phyloP scores from a whole-genome alignment of 176 grass and related monocot genomes.

The Oryza meridionalis region DNA sequence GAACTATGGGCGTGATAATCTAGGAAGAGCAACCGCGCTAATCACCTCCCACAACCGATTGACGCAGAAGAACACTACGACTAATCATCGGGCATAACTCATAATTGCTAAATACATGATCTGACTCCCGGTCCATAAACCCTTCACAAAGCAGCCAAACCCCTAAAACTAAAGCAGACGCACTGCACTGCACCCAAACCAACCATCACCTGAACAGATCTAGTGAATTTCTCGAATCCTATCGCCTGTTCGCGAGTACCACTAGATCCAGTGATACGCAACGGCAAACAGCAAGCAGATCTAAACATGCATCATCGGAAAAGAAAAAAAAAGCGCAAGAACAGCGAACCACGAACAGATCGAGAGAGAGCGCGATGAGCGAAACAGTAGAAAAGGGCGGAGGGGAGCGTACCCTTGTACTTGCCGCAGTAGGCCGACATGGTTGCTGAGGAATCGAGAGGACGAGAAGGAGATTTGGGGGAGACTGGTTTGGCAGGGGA shows the following conservation, averaged over 20 bases:
- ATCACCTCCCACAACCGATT: not conserved
- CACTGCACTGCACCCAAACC: not conserved
- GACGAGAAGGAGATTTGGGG: not conserved
- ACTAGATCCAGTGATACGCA: slow-evolving; percentile 1
- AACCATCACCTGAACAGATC: not conserved
- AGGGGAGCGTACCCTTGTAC: slow-evolving; percentile 61
- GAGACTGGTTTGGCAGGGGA: not conserved
- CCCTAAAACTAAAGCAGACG: not conserved
- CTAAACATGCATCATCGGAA: not conserved
- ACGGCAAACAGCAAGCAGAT: slow-evolving; percentile 31
- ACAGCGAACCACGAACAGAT: not conserved
- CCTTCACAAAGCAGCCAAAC: not conserved
- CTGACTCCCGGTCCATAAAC: not conserved
- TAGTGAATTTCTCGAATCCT: not conserved
- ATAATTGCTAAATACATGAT: not conserved
- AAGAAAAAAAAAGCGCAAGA: not conserved
- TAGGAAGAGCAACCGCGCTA: not conserved
- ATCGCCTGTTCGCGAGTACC: not conserved
- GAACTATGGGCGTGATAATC: not conserved
- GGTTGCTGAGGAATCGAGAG: not conserved
- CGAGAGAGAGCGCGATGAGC: not conserved
- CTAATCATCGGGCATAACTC: not conserved
- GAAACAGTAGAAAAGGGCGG: not conserved
- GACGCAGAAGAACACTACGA: not conserved
- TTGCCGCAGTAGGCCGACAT: slow-evolving; percentile 93